Base-by-base conservation (phyloP, 352 stramenopile species). In the Phytophthora fragariaefolia region DNA sequence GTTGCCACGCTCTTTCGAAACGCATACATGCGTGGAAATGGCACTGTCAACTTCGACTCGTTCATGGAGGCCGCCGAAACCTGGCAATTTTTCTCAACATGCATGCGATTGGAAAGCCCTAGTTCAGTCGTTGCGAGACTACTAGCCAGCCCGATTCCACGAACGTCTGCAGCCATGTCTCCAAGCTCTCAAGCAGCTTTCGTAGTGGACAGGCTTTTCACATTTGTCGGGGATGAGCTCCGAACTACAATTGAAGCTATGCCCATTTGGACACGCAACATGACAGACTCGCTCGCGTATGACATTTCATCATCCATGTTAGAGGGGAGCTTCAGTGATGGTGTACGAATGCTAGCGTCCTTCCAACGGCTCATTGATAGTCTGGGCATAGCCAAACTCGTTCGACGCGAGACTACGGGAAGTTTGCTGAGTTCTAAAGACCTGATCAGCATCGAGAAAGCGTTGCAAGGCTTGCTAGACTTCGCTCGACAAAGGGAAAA, bases 51-150 rank as follows among this genome's bases (percentile, higher is more conserved):
- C 18, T 97, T 95, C 43, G 92, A 97, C 10, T 84, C 85, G 6
- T 98, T 98, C 61, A 83, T 96, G 51, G 74, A 95, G 9, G 80
- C 86, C 0, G 92, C 92, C 1, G 90, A 98, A 60, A 74, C 77
- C 0, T 71, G 67, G 5, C 84, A 96, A 49, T 97, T 98, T 50
- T 98, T 98, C 64, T 92, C 85, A 9, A 85, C 77, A 0, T 95
- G 88, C 49, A 92, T 98, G 79, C 69, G 86, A 0, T 63, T 97
- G 4, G 81, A 92, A 24, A 89, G 79, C 26, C 82, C 85, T 0
- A 81, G 79, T 8, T 63, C 69, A 0, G 76, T 79, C 2, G 71
- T 93, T 5, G 64, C 80, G 1, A 70, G 77, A 0, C 53, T 91
- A 1, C 43, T 74, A 13, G 53, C 52, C n/a, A 34, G 49, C 34